Conservation (phyloP, 129 eudicot genomes). For the Ambrosia trifida region DNA sequence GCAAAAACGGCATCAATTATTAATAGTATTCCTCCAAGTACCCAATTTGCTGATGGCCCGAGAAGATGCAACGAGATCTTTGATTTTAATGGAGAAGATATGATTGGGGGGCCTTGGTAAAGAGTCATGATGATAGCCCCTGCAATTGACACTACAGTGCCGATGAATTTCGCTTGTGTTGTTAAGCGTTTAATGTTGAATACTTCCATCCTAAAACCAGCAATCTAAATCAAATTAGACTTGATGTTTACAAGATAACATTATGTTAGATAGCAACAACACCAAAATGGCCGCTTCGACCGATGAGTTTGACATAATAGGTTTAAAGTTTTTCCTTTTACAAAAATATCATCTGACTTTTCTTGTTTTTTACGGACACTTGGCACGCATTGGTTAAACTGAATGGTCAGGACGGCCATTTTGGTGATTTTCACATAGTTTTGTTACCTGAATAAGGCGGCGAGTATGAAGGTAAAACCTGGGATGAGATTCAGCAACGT, state of each 20-base stretch:
- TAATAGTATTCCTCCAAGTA: constrained; percentile 68
- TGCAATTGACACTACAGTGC: constrained; percentile 64
- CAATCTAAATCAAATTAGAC: constrained; percentile 17
- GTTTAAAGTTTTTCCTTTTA: too few species aligned
- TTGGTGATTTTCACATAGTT: too few species aligned
- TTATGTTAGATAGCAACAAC: neutral
- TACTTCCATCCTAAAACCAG: constrained; percentile 66
- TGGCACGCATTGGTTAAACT: too few species aligned
- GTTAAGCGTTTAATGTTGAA: constrained; percentile 43
- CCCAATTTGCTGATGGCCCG: constrained; percentile 51
- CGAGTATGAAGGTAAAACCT: constrained; percentile 76
- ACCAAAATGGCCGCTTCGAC: too few species aligned
- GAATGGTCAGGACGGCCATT: too few species aligned
- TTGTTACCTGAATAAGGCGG: constrained; percentile 63
- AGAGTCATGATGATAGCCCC: constrained; percentile 80
- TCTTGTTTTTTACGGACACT: too few species aligned
- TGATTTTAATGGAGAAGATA: constrained; percentile 23
- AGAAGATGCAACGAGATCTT: constrained; percentile 26
- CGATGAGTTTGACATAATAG: too few species aligned
- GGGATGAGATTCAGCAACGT: constrained; percentile 86
- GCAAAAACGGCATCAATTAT: constrained; percentile 47
- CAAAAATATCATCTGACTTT: too few species aligned
- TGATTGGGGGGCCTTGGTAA: constrained; percentile 65
- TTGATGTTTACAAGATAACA: constrained; percentile 2
- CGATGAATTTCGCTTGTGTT: constrained; percentile 55